These are phyloP conservation scores for Rhodomyrtus tomentosa DNA, from an alignment of 345 rosid species.

Conservation along the genomic window DNA sequence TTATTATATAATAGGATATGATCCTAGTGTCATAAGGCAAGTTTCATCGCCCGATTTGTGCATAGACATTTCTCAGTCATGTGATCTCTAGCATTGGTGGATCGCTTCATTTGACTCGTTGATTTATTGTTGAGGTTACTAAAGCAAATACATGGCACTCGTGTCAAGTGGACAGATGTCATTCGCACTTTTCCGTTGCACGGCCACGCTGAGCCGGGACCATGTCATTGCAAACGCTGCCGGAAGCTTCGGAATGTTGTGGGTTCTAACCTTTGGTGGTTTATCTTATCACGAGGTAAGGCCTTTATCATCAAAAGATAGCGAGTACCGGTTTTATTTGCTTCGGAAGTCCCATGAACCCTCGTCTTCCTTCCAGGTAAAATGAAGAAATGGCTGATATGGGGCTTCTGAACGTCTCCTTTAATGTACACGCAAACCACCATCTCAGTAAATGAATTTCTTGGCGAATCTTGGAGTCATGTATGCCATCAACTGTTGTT, in stretches of 20 bases:
- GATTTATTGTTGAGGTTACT: conserved; percentile 14
- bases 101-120: neutral
- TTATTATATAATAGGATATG: conserved; percentile 11
- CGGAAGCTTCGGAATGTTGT: conserved; percentile 20
- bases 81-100: neutral
- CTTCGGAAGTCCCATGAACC: neutral
- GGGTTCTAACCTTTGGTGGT: conserved; percentile 28
- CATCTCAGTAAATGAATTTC: conserved; percentile 40
- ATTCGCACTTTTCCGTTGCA: conserved; percentile 27
- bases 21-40: conserved; percentile 10
- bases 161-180: conserved; percentile 27
- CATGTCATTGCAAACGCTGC: conserved; percentile 28
- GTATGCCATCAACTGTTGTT: conserved; percentile 10
- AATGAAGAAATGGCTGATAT: conserved; percentile 47
- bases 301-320: neutral
- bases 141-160: conserved; percentile 23
- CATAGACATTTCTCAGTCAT: neutral
- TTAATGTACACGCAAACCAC: conserved; percentile 50
- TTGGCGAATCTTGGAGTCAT: conserved; percentile 39
- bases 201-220: conserved; percentile 28
- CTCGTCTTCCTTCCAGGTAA: conserved; percentile 11
- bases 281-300: conserved; percentile 25
- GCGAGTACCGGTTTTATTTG: neutral
- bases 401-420: conserved; percentile 61
- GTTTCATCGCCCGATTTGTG: neutral